These are phyloP conservation scores for Zygoascus sp. DNA, from an alignment of 1,139 yeast genomes.

Conservation along the genomic window DNA sequence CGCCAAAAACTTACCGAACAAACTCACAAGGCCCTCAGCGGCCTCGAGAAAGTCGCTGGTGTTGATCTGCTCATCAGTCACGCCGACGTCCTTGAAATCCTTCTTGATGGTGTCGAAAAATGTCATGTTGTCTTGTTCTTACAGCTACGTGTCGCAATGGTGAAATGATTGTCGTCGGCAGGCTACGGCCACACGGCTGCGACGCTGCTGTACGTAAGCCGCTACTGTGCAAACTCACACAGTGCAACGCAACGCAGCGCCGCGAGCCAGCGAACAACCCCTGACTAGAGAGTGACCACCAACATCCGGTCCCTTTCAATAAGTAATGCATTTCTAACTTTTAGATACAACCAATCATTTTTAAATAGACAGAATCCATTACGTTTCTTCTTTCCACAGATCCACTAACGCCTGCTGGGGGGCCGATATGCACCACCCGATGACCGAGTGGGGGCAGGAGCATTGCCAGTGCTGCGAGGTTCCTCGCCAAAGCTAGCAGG, in stretches of 20 bases:
- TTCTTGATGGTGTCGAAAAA: constrained; percentile 74
- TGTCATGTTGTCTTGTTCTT: constrained; percentile 31
- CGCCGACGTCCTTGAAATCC: constrained; percentile 71
- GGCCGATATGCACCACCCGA: constrained; percentile 16
- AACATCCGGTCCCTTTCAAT: no score
- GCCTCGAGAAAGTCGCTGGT: constrained; percentile 80
- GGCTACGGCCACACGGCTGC: background rate
- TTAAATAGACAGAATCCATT: background rate
- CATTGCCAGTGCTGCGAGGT: constrained; percentile 11
- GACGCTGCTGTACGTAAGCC: background rate
- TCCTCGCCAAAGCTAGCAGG: constrained; percentile 4
- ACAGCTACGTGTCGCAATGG: background rate
- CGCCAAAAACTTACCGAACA: constrained; percentile 52
- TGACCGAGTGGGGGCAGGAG: constrained; percentile 8
- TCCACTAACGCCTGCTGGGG: constrained; percentile 11
- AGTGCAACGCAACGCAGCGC: no score
- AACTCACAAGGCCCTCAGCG: constrained; percentile 72
- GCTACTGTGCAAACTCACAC: no score
- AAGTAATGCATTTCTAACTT: background rate
- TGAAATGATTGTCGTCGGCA: background rate
- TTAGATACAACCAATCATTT: background rate
- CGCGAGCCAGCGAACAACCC: no score
- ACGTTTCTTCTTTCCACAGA: background rate
- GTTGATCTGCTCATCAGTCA: constrained; percentile 53
- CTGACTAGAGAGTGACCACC: no score